These are phyloP conservation scores for Prunus dulcis DNA, from an alignment of 306 rosid species.

Conservation along the genomic window DNA sequence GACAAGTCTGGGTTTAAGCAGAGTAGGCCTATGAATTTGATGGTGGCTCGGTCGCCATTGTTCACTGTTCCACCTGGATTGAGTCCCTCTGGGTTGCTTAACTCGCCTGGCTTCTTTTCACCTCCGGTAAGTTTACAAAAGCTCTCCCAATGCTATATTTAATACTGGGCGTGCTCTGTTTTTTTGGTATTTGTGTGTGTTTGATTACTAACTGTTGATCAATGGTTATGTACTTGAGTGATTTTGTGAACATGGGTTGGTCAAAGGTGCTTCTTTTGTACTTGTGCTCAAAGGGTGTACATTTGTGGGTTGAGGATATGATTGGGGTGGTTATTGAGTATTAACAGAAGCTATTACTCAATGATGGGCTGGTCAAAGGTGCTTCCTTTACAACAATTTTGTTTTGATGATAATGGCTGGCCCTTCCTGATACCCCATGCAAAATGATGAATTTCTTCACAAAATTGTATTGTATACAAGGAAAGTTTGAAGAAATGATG, in stretches of 20 bases:
- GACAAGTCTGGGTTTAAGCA: slow-evolving; percentile 67
- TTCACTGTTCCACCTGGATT: slow-evolving; percentile 80
- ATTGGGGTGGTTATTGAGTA: slow-evolving; percentile 5
- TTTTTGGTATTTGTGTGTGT: not conserved
- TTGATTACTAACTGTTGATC: not conserved
- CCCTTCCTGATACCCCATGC: not conserved
- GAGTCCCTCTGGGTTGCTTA: slow-evolving; percentile 91
- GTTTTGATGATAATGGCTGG: not conserved
- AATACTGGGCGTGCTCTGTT: not conserved
- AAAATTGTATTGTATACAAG: not conserved
- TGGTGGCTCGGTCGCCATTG: slow-evolving; percentile 66
- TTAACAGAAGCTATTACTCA: not conserved
- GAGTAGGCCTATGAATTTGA: slow-evolving; percentile 75
- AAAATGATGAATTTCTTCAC: not conserved
- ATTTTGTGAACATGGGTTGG: not conserved
- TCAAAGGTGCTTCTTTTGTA: not conserved
- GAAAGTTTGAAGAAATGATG: not conserved
- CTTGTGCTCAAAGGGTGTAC: not conserved
- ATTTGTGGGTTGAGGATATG: not conserved
- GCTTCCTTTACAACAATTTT: not conserved
- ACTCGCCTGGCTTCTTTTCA: slow-evolving; percentile 86
- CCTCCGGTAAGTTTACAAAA: slow-evolving; percentile 57
- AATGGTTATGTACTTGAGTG: not conserved
- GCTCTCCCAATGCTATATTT: not conserved
- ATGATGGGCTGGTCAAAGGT: not conserved